Conservation (phyloP, 2,329 filamentous ascomycete genomes). For the Clonostachys solani region DNA sequence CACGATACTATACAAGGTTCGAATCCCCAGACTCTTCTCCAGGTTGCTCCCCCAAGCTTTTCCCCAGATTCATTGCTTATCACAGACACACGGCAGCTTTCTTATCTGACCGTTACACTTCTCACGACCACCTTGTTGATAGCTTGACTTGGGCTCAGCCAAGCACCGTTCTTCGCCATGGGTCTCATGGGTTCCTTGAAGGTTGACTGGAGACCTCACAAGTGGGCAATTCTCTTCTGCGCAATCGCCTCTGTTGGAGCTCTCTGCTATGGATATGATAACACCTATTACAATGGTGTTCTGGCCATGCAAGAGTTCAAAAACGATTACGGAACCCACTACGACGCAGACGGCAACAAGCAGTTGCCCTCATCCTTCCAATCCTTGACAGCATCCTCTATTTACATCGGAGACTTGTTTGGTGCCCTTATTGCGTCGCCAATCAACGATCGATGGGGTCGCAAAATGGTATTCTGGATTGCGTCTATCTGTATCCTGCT, state of each 20-base stretch:
- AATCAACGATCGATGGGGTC: conserved; percentile 27
- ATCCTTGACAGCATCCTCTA: conserved; percentile 26
- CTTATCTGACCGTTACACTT: neutral
- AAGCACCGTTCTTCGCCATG: conserved; percentile 2
- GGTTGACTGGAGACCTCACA: conserved; percentile 6
- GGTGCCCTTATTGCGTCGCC: conserved; percentile 25
- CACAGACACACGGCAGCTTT: neutral
- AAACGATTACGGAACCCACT: conserved; percentile 14
- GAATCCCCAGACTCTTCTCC: conserved; percentile 8
- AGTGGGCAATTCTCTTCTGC: conserved; percentile 21
- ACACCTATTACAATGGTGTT: conserved; percentile 17
- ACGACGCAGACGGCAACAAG: conserved; percentile 9
- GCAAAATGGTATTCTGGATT: conserved; percentile 23
- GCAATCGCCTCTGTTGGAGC: conserved; percentile 14
- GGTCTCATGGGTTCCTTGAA: conserved; percentile 2
- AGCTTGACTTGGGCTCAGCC: neutral
- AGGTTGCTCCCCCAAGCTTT: conserved; percentile 3
- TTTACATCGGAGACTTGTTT: conserved; percentile 31
- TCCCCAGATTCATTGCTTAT: neutral
- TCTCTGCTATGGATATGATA: conserved; percentile 10
- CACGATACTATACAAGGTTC: neutral
- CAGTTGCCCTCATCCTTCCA: conserved; percentile 16
- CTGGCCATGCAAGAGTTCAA: conserved; percentile 19
- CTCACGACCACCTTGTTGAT: neutral
- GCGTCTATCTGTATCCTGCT: conserved; percentile 23